phyloP scores from a whole-genome alignment of 495 filamentous ascomycete species.

The Lophiostoma macrostomum region DNA sequence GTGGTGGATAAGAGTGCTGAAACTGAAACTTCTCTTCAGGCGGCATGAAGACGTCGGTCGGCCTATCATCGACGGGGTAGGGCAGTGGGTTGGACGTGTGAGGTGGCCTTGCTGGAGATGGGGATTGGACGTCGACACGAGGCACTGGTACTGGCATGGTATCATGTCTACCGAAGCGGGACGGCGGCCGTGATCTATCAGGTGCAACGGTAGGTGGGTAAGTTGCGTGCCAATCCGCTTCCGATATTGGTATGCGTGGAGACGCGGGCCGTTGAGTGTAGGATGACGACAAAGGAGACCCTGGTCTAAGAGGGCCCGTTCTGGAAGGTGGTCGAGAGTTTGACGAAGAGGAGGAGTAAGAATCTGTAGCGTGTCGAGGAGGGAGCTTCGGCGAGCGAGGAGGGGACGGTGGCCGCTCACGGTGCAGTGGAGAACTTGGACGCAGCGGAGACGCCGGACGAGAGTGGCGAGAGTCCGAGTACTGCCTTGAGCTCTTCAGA shows the following conservation, averaged over 20 bases:
- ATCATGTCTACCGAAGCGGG: slow-evolving; percentile 18
- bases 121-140: slow-evolving; percentile 27
- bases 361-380: slow-evolving; percentile 7
- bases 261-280: slow-evolving; percentile 2
- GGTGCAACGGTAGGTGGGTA: slow-evolving; percentile 14
- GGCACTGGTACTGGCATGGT: slow-evolving; percentile 26
- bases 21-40: slow-evolving; percentile 27
- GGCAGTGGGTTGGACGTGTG: slow-evolving; percentile 14
- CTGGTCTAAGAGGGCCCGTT: slow-evolving; percentile 1
- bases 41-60: slow-evolving; percentile 22
- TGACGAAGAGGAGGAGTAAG: slow-evolving; percentile 11
- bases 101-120: slow-evolving; percentile 23
- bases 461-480: slow-evolving; percentile 17
- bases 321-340: slow-evolving; percentile 26
- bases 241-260: slow-evolving; percentile 8
- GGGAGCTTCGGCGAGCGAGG: slow-evolving; percentile 26
- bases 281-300: slow-evolving; percentile 11
- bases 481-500: slow-evolving; percentile 10
- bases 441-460: slow-evolving; percentile 13
- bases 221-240: slow-evolving; percentile 26
- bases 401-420: slow-evolving; percentile 14
- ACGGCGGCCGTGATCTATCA: slow-evolving; percentile 13
- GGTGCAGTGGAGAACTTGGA: slow-evolving; percentile 5
- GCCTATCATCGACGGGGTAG: slow-evolving; percentile 31
- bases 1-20: slow-evolving; percentile 3